Conservation (phyloP, 257 asterid species). For the Gentiana straminea region DNA sequence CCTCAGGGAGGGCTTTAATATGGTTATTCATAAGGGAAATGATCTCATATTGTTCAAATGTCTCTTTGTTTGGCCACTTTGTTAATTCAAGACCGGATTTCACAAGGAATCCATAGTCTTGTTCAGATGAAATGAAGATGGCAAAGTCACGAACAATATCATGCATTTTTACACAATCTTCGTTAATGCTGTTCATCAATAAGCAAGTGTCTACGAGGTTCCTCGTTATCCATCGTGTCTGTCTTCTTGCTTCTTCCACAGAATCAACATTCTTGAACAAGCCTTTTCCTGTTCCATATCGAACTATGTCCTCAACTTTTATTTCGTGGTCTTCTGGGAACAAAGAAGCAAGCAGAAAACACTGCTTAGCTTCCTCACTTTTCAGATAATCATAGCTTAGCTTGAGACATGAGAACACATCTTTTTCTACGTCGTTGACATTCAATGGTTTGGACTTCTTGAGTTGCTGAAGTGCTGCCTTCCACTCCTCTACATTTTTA, state of each 20-base stretch:
- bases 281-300: constrained; percentile 7
- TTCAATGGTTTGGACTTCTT: constrained; percentile 6
- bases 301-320: constrained; percentile 3
- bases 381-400: constrained; percentile 7
- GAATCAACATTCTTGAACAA: constrained; percentile 1
- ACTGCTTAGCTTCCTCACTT: constrained; percentile 7
- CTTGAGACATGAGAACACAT: constrained; percentile 6
- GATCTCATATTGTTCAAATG: neutral
- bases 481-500: constrained; percentile 4
- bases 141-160: constrained; percentile 11
- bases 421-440: neutral
- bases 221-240: neutral
- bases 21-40: constrained; percentile 13
- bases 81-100: constrained; percentile 9
- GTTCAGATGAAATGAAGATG: constrained; percentile 9
- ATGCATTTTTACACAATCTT: neutral
- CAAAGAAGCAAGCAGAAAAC: constrained; percentile 10
- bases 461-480: constrained; percentile 7
- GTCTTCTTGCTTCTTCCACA: constrained; percentile 1
- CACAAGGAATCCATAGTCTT: constrained; percentile 3
- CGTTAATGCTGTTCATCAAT: neutral
- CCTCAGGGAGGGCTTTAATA: constrained; percentile 4
- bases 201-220: constrained; percentile 5
- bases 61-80: constrained; percentile 6
- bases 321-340: constrained; percentile 16